Evolutionary conservation across 176 grass and related monocot genomes (phyloP), one percentile per base, ranked within the genome.

Genomic region (Miscanthus lutarioriparius): DNA sequence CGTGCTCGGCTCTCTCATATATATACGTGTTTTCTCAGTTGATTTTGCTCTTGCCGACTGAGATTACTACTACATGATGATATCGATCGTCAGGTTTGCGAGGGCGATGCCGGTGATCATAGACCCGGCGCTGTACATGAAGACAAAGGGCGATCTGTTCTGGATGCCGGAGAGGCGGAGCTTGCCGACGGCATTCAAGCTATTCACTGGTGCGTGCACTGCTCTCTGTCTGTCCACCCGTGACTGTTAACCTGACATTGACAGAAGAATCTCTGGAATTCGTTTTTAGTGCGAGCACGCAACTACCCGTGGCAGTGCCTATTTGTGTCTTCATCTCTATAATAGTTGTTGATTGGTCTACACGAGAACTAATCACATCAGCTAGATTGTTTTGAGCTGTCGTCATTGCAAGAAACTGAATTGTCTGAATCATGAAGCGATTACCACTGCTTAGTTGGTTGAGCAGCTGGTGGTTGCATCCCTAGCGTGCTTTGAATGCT

Each of bases 161-260:
- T 97, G 89, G 89, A 84, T 94, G 2, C 87, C 89, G 1, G 85
- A 97, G 79, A 88, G 58, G 85, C 78, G 94, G 71, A 91, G 90
- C 80, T 49, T 97, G 58, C 94, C 94, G 14, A 97, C 94, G 5
- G 91, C 94, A 14, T 97, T 97, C 82, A 92, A 97, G 12, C 94
- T 97, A 26, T 97, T 97, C 86, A 93, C 91, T 30, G 94, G 94
- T 96, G 85, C 6, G 27, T 19, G 9, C 17, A 17, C 17, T 64
- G 32, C n/a, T 40, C 61, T 27, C 12, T 44, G 10, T 83, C 58
- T 80, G 14, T 65, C 39, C 23, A 13, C 25, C 14, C 74, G 15
- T 72, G 59, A 49, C 10, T 37, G 6, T 27, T 67, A 28, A 12
- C 20, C 22, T 61, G 58, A 61, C 58, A 61, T 2, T 66, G 40